Base-by-base conservation (phyloP, 1,284 basidiomycete species). In the Hemileia vastatrix region DNA sequence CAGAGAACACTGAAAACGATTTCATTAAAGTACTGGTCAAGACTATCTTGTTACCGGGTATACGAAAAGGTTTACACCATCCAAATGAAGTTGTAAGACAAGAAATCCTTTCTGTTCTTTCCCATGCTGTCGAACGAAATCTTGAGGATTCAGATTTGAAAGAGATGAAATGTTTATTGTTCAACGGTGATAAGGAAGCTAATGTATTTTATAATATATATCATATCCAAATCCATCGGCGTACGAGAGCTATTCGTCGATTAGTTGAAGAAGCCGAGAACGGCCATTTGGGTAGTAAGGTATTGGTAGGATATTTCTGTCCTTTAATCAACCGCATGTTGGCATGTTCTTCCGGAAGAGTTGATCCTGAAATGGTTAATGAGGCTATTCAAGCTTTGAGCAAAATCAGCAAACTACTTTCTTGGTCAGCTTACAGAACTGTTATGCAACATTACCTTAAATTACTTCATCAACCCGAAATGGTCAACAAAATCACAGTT, bases 141-240 rank as follows among this genome's bases (percentile, higher is more conserved):
- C 90, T 88, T 67, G 77, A 80, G 1, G 75, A 79, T n/a, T 74
- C 77, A 0, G 76, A 81, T 1, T 78, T 96, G 45, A 82, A 82
- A 52, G 91, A 96, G 72, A 86, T 96, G 84, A 82, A 78, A 5
- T 81, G 84, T 8, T 79, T 98, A 8, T 81, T 96, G n/a, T 89
- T 88, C 3, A 84, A 82, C 15, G 92, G 90, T 0, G 94, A 98
- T 71, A 87, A 90, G 52, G 95, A 98, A 76, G 92, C 90, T 27
- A 93, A 87, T 74, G 94, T 98, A 78, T 97, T 99, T 81, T 86
- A 86, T 79, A 98, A 99, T 76, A 84, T 98, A 56, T 84, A 88
- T 67, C 95, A 99, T 76, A 85, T 98, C 57, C 95, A 98, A 77
- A 79, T 88, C 3, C 94, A 98, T 76, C 86, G 94, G 63, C 84